These are phyloP conservation scores for Pseudozyma sp. DNA, from an alignment of 1,284 basidiomycete species.

Conservation along the genomic window DNA sequence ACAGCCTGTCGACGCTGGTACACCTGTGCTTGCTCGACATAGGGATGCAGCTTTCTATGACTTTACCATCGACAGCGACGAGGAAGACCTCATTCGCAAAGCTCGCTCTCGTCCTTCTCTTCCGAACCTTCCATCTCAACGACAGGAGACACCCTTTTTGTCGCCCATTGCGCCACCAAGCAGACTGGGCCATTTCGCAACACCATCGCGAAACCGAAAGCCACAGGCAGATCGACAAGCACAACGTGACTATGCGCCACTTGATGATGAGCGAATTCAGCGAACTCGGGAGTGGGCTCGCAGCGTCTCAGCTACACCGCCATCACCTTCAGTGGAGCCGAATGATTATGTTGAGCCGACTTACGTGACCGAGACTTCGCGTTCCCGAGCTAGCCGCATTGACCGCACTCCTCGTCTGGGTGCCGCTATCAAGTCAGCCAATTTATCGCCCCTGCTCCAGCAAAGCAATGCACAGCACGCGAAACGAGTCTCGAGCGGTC, in stretches of 20 bases:
- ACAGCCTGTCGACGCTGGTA: constrained; percentile 21
- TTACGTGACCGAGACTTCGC: constrained; percentile 10
- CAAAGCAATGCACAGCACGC: not conserved
- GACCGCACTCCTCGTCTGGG: constrained; percentile 9
- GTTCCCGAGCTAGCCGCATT: constrained; percentile 28
- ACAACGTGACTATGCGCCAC: not conserved
- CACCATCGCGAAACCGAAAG: constrained; percentile 11
- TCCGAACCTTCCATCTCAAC: constrained; percentile 12
- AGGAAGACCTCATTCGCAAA: constrained; percentile 32
- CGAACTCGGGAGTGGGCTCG: constrained; percentile 26
- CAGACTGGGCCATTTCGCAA: constrained; percentile 19
- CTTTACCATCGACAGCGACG: constrained; percentile 49
- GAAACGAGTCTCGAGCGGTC: not conserved
- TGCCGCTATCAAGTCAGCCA: not conserved
- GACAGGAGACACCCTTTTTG: not conserved
- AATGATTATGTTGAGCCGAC: not conserved
- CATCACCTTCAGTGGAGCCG: constrained; percentile 13
- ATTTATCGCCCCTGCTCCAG: constrained; percentile 13
- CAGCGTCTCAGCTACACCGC: constrained; percentile 21
- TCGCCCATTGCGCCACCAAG: constrained; percentile 10
- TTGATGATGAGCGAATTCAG: constrained; percentile 7
- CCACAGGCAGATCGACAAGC: not conserved
- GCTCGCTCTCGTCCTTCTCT: constrained; percentile 31
- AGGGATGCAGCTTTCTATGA: constrained; percentile 41
- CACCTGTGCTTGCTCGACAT: constrained; percentile 35